Base-by-base conservation (phyloP, 441 rosid genomes). In the Adansonia gregorii region DNA sequence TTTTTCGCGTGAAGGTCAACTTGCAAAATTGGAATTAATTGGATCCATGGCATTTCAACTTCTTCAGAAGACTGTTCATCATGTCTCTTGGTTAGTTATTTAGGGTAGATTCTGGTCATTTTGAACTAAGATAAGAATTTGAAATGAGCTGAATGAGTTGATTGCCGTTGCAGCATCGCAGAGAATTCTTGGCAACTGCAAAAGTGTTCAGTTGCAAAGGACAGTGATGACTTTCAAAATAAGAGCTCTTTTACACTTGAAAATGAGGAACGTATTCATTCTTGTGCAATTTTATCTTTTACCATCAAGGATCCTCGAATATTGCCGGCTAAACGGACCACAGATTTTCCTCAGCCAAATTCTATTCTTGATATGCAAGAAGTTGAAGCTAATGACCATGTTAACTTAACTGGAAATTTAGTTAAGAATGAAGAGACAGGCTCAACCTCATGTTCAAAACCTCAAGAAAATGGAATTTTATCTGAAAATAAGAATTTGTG, bases 21-120 rank as follows among this genome's bases (percentile, higher is more conserved):
- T 93, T 86, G 95, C 93, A 76, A 92, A 86, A 83, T 76, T 95
- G 77, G 97, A 93, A 82, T 81, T 95, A 58, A 81, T 88, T 85
- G 98, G 98, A 74, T 71, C 89, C 70, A 86, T 86, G 83, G 91
- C 97, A 83, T 87, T 83, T 82, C 82, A 85, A 77, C 90, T 93
- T 85, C 90, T 95, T 79, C 88, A 85, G 67, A 90, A 88, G 85
- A 83, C 82, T 70, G 75, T 90, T 49, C 85, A 81, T 84, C 87
- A 86, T 76, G 76, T 81, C 76, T 61, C 85, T 64, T 67, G 88
- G 99, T 92, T 74, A 90, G 93, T 80, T 67, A 71, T 75, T n/a
- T 46, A 64, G 61, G 76, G 35, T 73, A 49, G 6, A n/a, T 4
- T 43, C 35, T 58, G 39, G 55, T 77, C 39, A 39, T 58, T 63